Evolutionary conservation across 805 yeast genomes (phyloP), one percentile per base, ranked within the genome.

Genomic region (Phaffomyces opuntiae): DNA sequence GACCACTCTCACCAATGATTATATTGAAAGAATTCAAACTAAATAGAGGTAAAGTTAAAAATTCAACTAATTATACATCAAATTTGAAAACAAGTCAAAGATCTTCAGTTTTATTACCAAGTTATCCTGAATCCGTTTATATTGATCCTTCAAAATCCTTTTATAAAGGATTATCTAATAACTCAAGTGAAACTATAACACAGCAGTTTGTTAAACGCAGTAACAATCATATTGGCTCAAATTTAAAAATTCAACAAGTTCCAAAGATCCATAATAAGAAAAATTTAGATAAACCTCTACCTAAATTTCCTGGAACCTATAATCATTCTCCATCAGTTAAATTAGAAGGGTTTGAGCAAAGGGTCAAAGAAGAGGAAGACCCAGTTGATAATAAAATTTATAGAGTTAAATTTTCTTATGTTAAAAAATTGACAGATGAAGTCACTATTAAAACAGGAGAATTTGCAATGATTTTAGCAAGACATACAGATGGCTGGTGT

Each of bases 401-500:
- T 40, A 41, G 36, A 17, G 72, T 64, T 0, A 40, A 42, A 0
- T 47, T 50, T 17, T 47, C 46, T 3, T 69, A 68, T 43, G 27
- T 42, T 2, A 65, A 70, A 26, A 59, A 53, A 14, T 53, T 70
- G 29, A 54, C 67, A 5, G 73, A 68, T 56, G 74, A 70, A 44
- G 56, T 70, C 11, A 46, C 50, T 13, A 53, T 69, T 7, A 8
- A 36, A 1, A 37, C 39, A 3, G 70, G 69, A 3, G 73, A 68
- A 31, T 53, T 36, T 44, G 63, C 65, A 9, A 58, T 56, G 48
- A 53, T 69, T 1, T 46, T 69, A 8, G 70, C 72, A 2, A 60
- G 62, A 16, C 74, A 70, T 52, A 65, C 71, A 2, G 74, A 70
- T 50, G 73, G 73, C 4, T 70, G 74, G 74, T 69, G 72, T 46